A percentile compares a stretch with the other conserved stretches of the same genome.
These are phyloP conservation scores for Eucalyptus melliodora DNA, from an alignment of 345 rosid species.

Conservation along the genomic window DNA sequence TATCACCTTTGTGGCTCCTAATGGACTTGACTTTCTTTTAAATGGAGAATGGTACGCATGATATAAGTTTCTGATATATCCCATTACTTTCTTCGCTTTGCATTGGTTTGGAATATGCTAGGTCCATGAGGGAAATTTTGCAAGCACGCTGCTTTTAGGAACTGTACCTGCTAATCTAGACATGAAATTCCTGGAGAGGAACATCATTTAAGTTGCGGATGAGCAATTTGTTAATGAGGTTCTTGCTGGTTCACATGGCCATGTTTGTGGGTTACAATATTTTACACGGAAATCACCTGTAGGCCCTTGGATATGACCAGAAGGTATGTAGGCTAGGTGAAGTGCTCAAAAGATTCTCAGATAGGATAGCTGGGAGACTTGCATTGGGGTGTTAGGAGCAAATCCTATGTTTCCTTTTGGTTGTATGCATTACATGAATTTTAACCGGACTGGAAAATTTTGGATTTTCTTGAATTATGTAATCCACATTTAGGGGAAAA, in stretches of 20 bases:
- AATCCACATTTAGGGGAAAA: neutral
- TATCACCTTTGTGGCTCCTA: slow-evolving; percentile 58
- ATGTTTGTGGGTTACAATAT: neutral
- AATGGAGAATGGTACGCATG: slow-evolving; percentile 90
- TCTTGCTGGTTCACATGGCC: neutral
- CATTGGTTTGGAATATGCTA: neutral
- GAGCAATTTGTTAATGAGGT: neutral
- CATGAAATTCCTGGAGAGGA: neutral
- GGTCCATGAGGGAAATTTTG: neutral
- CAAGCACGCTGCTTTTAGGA: neutral
- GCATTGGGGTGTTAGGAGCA: neutral
- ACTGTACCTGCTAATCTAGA: neutral
- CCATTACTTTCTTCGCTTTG: neutral
- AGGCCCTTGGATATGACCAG: neutral
- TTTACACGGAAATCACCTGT: neutral
- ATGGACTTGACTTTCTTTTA: slow-evolving; percentile 51
- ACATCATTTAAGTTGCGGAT: neutral
- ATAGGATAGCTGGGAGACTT: neutral
- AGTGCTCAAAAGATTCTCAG: neutral
- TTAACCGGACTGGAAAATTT: neutral
- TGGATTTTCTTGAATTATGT: neutral
- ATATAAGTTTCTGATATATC: neutral
- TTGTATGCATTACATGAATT: neutral
- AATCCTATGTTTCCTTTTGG: neutral
- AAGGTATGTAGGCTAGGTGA: neutral